These are phyloP conservation scores for Xylariaceae sp. DNA, from an alignment of 2,329 filamentous ascomycete species.

Conservation along the genomic window DNA sequence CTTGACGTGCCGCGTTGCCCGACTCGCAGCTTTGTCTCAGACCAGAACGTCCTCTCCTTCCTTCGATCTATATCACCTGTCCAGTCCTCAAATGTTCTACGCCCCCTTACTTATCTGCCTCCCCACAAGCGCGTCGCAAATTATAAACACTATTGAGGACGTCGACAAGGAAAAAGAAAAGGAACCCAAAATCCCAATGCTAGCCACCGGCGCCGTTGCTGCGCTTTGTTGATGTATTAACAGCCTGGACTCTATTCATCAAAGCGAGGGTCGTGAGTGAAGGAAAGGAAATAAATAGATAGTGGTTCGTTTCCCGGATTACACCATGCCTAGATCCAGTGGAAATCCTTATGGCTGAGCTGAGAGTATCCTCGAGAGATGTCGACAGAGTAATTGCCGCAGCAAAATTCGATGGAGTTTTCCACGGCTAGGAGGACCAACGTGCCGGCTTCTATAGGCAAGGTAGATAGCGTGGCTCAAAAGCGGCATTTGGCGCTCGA, in stretches of 20 bases:
- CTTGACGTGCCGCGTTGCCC: no score
- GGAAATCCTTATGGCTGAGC: conserved; percentile 1
- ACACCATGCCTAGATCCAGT: conserved; percentile 18
- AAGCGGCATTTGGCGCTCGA: no score
- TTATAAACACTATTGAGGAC: conserved; percentile 25
- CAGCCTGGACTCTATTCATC: conserved; percentile 28
- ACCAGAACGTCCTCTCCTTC: conserved; percentile 7
- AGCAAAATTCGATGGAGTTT: no score
- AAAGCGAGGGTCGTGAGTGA: conserved; percentile 31
- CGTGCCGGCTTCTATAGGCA: no score
- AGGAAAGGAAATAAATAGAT: conserved; percentile 17
- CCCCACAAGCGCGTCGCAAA: conserved; percentile 10
- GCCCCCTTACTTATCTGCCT: conserved; percentile 1
- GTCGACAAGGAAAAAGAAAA: conserved; percentile 20
- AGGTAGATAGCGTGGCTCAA: no score
- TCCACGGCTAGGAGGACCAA: no score
- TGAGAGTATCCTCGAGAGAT: conserved; percentile 2
- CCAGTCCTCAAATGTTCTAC: neutral
- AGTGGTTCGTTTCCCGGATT: conserved; percentile 22
- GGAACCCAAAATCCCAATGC: conserved; percentile 16
- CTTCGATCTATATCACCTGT: conserved; percentile 13
- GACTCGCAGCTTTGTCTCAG: no score
- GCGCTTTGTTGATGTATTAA: conserved; percentile 29
- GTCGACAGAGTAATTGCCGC: conserved; percentile 3
- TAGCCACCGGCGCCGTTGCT: conserved; percentile 30